These are phyloP conservation scores for Hirsutella minnesotensis DNA, from an alignment of 2,329 filamentous ascomycete species.

Conservation along the genomic window DNA sequence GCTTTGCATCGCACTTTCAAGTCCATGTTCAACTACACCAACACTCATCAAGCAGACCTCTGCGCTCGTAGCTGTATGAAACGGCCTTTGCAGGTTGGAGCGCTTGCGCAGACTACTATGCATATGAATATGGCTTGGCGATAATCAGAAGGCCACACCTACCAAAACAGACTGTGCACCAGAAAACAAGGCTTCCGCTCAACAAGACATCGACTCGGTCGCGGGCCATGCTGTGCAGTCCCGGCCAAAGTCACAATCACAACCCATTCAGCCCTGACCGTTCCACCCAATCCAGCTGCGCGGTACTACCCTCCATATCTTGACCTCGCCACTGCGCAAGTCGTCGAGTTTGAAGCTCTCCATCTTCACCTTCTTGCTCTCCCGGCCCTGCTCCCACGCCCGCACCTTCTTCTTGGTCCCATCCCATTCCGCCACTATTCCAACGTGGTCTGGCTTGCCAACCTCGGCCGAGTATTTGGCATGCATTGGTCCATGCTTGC, in stretches of 20 bases:
- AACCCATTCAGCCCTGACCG: constrained; percentile 38
- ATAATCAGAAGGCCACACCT: background rate
- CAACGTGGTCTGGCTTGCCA: constrained; percentile 81
- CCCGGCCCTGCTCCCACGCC: constrained; percentile 88
- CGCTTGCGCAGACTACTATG: background rate
- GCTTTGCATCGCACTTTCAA: no score
- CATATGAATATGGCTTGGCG: background rate
- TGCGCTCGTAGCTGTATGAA: no score
- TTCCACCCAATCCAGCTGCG: constrained; percentile 89
- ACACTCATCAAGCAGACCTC: no score
- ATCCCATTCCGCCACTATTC: constrained; percentile 90
- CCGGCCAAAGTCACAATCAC: background rate
- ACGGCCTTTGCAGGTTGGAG: no score
- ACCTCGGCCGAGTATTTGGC: constrained; percentile 85
- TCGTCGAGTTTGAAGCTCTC: constrained; percentile 94
- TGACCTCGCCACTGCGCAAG: constrained; percentile 83
- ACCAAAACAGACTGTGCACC: background rate
- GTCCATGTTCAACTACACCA: no score
- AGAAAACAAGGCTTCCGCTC: background rate
- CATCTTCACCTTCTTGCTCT: constrained; percentile 84
- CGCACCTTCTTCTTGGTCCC: constrained; percentile 96
- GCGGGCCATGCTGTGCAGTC: no score
- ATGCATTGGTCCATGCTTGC: constrained; percentile 90
- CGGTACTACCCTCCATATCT: constrained; percentile 93
- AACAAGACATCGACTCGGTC: background rate